These are phyloP conservation scores for Phaeophleospora eucalypticola DNA, from an alignment of 2,329 filamentous ascomycete species.

Conservation along the genomic window DNA sequence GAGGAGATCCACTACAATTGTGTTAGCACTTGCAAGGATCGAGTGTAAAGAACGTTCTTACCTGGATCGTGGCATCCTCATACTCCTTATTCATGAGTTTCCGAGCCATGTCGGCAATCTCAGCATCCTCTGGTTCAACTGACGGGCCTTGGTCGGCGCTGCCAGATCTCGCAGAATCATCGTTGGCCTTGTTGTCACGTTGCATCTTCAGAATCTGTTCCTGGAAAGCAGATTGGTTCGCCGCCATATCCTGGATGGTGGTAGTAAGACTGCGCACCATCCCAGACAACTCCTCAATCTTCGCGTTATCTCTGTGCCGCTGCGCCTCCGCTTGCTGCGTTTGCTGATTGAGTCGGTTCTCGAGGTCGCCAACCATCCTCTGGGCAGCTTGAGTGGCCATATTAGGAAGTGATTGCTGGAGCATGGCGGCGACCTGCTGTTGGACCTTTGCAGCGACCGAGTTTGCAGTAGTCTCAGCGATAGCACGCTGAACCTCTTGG, in stretches of 20 bases:
- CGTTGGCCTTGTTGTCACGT: conserved; percentile 42
- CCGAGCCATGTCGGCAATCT: conserved; percentile 59
- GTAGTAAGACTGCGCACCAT: conserved; percentile 64
- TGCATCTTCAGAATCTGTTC: conserved; percentile 46
- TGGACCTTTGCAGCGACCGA: conserved; percentile 66
- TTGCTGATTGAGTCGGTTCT: conserved; percentile 55
- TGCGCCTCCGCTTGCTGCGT: conserved; percentile 50
- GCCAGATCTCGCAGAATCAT: conserved; percentile 5
- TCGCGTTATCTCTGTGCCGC: conserved; percentile 53
- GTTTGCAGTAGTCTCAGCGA: conserved; percentile 68
- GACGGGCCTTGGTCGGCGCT: conserved; percentile 20
- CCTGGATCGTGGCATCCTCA: conserved; percentile 44
- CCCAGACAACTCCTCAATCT: conserved; percentile 68
- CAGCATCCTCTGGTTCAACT: conserved; percentile 48
- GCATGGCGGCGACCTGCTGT: conserved; percentile 58
- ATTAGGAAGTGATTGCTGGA: conserved; percentile 46
- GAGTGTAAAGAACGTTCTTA: conserved; percentile 19
- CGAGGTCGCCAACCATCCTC: conserved; percentile 63
- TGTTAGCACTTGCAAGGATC: conserved; percentile 31
- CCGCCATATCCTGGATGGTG: conserved; percentile 66
- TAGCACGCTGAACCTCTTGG: conserved; percentile 65
- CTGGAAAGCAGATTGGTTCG: conserved; percentile 66
- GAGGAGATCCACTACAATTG: conserved; percentile 57
- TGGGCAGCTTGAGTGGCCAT: conserved; percentile 53
- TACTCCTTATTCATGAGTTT: conserved; percentile 56